Conservation (phyloP, 2,329 filamentous ascomycete species). For the Fusarium tricinctum region DNA sequence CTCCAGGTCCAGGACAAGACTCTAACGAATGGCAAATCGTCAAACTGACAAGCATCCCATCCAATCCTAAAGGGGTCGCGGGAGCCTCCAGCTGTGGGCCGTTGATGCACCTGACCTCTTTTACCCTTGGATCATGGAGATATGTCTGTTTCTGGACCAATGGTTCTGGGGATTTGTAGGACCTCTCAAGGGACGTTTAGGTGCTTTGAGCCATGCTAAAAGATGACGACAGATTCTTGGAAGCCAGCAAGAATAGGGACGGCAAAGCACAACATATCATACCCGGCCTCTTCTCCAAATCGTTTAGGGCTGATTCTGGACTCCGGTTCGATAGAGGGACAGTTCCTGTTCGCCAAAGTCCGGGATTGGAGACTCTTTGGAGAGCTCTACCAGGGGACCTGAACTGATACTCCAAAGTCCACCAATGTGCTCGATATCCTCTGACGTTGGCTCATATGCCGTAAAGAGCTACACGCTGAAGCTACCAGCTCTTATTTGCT, state of each 20-base stretch:
- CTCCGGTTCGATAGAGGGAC: constrained; percentile 24
- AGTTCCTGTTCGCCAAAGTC: constrained; percentile 17
- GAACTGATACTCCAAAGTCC: constrained; percentile 1
- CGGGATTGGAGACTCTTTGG: constrained; percentile 32
- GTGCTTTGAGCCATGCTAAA: constrained; percentile 20
- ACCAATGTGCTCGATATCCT: constrained; percentile 12
- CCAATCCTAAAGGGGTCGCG: constrained; percentile 45
- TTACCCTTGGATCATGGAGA: constrained; percentile 43
- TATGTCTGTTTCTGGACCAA: constrained; percentile 45
- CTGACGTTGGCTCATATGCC: constrained; percentile 22
- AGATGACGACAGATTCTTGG: constrained; percentile 35
- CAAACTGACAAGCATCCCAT: constrained; percentile 40
- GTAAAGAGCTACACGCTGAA: constrained; percentile 33
- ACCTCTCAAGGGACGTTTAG: constrained; percentile 33
- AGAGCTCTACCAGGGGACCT: neutral
- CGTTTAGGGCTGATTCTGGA: constrained; percentile 37
- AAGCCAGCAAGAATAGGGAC: constrained; percentile 16
- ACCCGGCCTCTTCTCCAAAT: constrained; percentile 41
- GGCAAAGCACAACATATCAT: neutral
- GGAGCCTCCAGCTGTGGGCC: constrained; percentile 46
- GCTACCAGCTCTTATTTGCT: constrained; percentile 38
- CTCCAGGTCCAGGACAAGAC: constrained; percentile 14
- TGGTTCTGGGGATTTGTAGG: constrained; percentile 29
- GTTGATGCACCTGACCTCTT: constrained; percentile 47
- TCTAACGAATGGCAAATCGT: constrained; percentile 34